Evolutionary conservation across 2,329 filamentous ascomycete species (phyloP).

Genomic region (Apiospora hydei): DNA sequence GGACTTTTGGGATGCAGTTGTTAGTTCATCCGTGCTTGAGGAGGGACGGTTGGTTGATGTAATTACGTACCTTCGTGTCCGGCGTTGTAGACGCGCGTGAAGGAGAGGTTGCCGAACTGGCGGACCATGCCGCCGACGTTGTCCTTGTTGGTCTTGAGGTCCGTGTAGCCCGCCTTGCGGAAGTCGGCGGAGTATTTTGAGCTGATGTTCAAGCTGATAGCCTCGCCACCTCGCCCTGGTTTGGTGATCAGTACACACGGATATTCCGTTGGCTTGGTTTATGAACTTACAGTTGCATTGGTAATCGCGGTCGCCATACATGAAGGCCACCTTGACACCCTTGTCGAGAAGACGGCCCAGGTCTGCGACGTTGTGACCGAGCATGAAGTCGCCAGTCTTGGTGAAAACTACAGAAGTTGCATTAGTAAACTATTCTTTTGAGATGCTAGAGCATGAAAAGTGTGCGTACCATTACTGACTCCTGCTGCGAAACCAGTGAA

Average conservation of each 20-base stretch:
- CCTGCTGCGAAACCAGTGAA: constrained; percentile 47
- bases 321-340: constrained; percentile 47
- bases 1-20: not conserved
- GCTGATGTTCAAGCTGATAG: constrained; percentile 51
- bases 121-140: constrained; percentile 58
- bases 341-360: constrained; percentile 34
- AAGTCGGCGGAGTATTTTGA: constrained; percentile 49
- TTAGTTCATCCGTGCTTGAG: not conserved
- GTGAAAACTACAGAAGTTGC: constrained; percentile 52
- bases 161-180: constrained; percentile 46
- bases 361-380: constrained; percentile 38
- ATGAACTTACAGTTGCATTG: constrained; percentile 39
- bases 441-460: not conserved
- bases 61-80: constrained; percentile 54
- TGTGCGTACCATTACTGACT: not conserved
- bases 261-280: not conserved
- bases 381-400: constrained; percentile 57
- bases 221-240: constrained; percentile 39
- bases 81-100: constrained; percentile 53
- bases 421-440: not conserved
- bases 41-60: not conserved
- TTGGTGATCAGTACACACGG: not conserved
- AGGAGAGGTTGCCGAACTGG: constrained; percentile 58
- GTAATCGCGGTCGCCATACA: constrained; percentile 44
- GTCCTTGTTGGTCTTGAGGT: constrained; percentile 54